These are phyloP conservation scores for Zygosaccharomyces kombuchaensis DNA, from an alignment of 805 yeast genomes.

Conservation along the genomic window DNA sequence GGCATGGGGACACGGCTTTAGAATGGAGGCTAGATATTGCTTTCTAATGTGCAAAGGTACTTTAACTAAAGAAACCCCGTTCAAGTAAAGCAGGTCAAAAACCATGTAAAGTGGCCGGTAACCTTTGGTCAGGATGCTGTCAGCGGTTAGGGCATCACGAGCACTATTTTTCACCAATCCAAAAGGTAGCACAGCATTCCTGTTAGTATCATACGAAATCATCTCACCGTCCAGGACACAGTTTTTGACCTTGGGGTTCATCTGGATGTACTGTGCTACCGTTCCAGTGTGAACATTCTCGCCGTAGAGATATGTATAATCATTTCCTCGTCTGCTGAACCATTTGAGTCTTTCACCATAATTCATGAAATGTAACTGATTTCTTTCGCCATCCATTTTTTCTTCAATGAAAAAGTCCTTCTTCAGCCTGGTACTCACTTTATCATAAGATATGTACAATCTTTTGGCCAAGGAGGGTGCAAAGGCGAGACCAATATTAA, in stretches of 20 bases:
- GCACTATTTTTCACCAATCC: slow-evolving; percentile 76
- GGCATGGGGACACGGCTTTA: slow-evolving; percentile 41
- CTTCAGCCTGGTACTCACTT: slow-evolving; percentile 45
- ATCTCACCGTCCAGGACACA: slow-evolving; percentile 81
- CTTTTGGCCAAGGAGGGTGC: slow-evolving; percentile 72
- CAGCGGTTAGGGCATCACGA: slow-evolving; percentile 44
- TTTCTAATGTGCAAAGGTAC: slow-evolving; percentile 55
- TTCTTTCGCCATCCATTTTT: slow-evolving; percentile 90
- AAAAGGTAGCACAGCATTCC: slow-evolving; percentile 62
- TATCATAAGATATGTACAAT: slow-evolving; percentile 45
- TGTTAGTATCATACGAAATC: slow-evolving; percentile 74
- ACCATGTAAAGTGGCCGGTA: slow-evolving; percentile 55
- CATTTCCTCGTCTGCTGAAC: slow-evolving; percentile 63
- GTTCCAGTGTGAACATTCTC: slow-evolving; percentile 45
- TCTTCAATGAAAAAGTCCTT: slow-evolving; percentile 71
- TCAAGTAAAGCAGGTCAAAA: slow-evolving; percentile 70
- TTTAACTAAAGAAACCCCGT: slow-evolving; percentile 58
- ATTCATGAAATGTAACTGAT: slow-evolving; percentile 64
- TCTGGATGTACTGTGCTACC: slow-evolving; percentile 47
- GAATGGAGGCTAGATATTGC: slow-evolving; percentile 42
- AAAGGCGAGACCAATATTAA: slow-evolving; percentile 44
- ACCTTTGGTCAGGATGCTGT: slow-evolving; percentile 37
- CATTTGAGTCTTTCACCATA: slow-evolving; percentile 37
- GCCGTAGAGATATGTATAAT: slow-evolving; percentile 71
- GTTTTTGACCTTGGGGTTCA: slow-evolving; percentile 36